phyloP scores from a whole-genome alignment of 2,329 filamentous ascomycete species.

The Metarhizium sp. region DNA sequence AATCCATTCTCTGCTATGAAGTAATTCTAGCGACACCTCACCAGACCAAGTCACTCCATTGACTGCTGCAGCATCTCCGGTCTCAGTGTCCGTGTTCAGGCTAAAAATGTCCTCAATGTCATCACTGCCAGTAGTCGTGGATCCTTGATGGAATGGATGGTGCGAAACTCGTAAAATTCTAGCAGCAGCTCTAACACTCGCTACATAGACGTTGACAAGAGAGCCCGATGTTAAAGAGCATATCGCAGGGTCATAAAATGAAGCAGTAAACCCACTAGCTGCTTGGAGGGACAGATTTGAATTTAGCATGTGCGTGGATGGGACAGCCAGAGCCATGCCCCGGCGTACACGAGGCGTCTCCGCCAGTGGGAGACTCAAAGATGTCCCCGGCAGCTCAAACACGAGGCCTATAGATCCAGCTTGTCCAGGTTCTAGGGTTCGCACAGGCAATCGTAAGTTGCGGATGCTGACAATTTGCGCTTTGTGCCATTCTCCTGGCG shows the following conservation, averaged over 20 bases:
- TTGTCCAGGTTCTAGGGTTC: constrained; percentile 66
- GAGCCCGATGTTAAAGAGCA: constrained; percentile 56
- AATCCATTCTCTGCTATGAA: constrained; percentile 63
- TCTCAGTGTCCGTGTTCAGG: constrained; percentile 38
- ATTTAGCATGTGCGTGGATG: constrained; percentile 47
- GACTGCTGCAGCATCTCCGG: constrained; percentile 19
- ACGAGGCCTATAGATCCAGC: constrained; percentile 82
- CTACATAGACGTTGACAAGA: constrained; percentile 74
- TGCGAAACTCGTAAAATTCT: constrained; percentile 52
- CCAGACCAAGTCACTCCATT: constrained; percentile 15
- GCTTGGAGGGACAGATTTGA: constrained; percentile 51
- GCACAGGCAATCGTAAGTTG: constrained; percentile 77
- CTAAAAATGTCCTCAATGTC: constrained; percentile 49
- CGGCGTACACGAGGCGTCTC: constrained; percentile 48
- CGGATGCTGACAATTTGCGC: constrained; percentile 79
- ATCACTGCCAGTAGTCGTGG: constrained; percentile 21
- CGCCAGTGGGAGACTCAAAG: neutral
- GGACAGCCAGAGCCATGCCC: constrained; percentile 72
- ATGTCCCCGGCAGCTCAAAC: constrained; percentile 29
- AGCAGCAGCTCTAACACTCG: constrained; percentile 75
- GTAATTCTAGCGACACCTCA: constrained; percentile 58
- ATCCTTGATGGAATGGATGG: constrained; percentile 14
- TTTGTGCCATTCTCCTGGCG: constrained; percentile 64
- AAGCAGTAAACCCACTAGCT: constrained; percentile 60
- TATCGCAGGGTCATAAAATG: constrained; percentile 56